phyloP scores from a whole-genome alignment of 2,329 filamentous ascomycete genomes.

The Phyllosticta ampelicida region DNA sequence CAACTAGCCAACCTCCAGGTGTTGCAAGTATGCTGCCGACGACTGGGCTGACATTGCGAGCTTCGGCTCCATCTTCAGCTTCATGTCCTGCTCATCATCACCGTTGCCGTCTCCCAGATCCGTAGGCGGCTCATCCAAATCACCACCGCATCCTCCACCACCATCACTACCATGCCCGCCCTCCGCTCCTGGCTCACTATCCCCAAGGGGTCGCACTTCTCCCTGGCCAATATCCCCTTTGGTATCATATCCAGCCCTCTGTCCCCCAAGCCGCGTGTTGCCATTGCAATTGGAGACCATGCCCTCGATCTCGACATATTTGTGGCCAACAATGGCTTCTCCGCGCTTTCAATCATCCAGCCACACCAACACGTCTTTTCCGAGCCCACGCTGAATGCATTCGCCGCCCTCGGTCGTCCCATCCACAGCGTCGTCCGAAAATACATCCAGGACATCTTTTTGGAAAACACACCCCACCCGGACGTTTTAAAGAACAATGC shows the following conservation, averaged over 20 bases:
- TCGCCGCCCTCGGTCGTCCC: constrained; percentile 59
- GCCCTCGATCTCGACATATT: constrained; percentile 60
- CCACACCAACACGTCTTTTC: constrained; percentile 52
- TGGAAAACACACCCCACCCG: constrained; percentile 47
- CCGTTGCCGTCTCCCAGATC: neutral
- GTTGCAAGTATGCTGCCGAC: neutral
- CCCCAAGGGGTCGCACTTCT: constrained; percentile 54
- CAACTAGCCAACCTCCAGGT: neutral
- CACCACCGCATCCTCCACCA: neutral
- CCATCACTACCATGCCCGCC: constrained; percentile 20
- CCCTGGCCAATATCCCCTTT: constrained; percentile 71
- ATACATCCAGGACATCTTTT: constrained; percentile 58
- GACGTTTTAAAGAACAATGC: constrained; percentile 53
- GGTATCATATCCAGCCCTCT: constrained; percentile 61
- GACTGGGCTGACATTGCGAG: neutral
- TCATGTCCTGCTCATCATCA: too few relatives aligned
- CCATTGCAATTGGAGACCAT: constrained; percentile 61
- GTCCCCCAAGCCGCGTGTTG: constrained; percentile 49
- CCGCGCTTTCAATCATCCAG: constrained; percentile 45
- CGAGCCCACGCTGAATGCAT: constrained; percentile 57
- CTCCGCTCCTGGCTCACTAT: constrained; percentile 48
- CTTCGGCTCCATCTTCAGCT: neutral
- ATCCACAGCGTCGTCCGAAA: constrained; percentile 58
- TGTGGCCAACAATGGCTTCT: constrained; percentile 48
- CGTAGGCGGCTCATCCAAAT: neutral